These are phyloP conservation scores for Dovyalis caffra DNA, from an alignment of 345 rosid species.

Conservation along the genomic window DNA sequence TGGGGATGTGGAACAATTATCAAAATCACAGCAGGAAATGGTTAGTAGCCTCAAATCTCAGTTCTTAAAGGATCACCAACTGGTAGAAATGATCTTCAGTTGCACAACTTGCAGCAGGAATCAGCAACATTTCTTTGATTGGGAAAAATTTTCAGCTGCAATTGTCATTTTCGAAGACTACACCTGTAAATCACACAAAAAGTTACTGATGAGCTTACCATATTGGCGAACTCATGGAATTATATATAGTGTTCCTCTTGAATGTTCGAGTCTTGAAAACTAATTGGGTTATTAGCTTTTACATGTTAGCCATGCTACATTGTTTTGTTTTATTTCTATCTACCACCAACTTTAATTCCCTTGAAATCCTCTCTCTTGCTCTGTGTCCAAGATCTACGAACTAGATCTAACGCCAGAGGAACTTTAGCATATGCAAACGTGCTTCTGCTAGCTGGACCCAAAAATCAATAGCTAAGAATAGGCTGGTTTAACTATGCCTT, in stretches of 20 bases:
- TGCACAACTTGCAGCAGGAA: conserved; percentile 6
- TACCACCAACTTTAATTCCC: too few species aligned
- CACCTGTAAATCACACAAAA: conserved; percentile 35
- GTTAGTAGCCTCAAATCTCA: conserved; percentile 34
- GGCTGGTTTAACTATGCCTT: too few species aligned
- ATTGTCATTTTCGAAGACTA: conserved; percentile 52
- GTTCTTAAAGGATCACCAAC: conserved; percentile 37
- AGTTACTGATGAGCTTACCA: conserved; percentile 55
- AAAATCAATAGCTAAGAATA: background rate
- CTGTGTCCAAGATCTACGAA: background rate
- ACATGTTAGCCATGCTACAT: background rate
- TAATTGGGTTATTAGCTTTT: background rate
- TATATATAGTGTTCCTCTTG: conserved; percentile 21
- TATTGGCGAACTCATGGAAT: conserved; percentile 54
- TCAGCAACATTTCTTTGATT: conserved; percentile 27
- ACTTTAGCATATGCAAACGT: background rate
- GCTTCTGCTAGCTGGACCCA: background rate
- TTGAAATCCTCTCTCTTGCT: too few species aligned
- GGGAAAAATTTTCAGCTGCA: conserved; percentile 41
- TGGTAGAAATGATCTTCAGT: conserved; percentile 36
- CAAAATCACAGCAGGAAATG: conserved; percentile 42
- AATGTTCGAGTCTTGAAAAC: background rate
- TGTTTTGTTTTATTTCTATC: background rate
- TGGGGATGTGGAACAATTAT: conserved; percentile 28
- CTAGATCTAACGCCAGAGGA: background rate